These are phyloP conservation scores for Cutaneotrichosporon cavernicola DNA, from an alignment of 1,284 basidiomycete species.

Conservation along the genomic window DNA sequence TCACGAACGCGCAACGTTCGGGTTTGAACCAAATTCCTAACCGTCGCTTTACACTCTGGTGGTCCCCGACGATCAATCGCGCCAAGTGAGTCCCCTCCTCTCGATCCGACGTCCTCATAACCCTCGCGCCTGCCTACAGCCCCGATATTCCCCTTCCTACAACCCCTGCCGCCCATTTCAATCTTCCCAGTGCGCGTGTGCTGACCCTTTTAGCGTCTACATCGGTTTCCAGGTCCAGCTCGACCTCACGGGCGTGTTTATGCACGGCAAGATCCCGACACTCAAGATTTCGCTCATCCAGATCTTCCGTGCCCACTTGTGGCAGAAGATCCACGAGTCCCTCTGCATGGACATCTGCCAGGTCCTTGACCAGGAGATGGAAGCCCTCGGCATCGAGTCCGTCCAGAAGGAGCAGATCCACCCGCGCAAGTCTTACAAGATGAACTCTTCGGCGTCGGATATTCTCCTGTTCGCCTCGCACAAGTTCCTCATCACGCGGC, in stretches of 20 bases:
- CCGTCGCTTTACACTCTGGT: slow-evolving; percentile 99
- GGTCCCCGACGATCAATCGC: slow-evolving; percentile 89
- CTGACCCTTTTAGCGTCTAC: slow-evolving; percentile 69
- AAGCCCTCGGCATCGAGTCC: slow-evolving; percentile 97
- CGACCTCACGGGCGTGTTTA: slow-evolving; percentile 76
- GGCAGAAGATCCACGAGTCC: slow-evolving; percentile 74
- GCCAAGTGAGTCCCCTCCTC: background rate
- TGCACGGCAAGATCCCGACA: slow-evolving; percentile 98
- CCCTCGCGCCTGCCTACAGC: too few species aligned
- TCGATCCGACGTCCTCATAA: background rate
- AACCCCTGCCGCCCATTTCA: background rate
- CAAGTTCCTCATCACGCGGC: slow-evolving; percentile 98
- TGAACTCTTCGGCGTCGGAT: slow-evolving; percentile 93
- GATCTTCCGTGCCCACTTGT: slow-evolving; percentile 99
- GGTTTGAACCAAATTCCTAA: slow-evolving; percentile 78
- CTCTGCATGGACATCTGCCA: slow-evolving; percentile 98
- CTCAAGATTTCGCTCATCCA: slow-evolving; percentile 91
- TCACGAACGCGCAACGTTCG: slow-evolving; percentile 67
- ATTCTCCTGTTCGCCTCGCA: slow-evolving; percentile 95
- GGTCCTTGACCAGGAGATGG: slow-evolving; percentile 98
- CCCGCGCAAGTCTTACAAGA: slow-evolving; percentile 99
- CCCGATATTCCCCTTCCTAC: too few species aligned
- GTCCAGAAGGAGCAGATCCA: slow-evolving; percentile 73
- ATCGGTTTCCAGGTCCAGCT: slow-evolving; percentile 67
- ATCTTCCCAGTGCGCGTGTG: background rate